Conservation (phyloP, 2,329 filamentous ascomycete species). For the Curvularia lunata region DNA sequence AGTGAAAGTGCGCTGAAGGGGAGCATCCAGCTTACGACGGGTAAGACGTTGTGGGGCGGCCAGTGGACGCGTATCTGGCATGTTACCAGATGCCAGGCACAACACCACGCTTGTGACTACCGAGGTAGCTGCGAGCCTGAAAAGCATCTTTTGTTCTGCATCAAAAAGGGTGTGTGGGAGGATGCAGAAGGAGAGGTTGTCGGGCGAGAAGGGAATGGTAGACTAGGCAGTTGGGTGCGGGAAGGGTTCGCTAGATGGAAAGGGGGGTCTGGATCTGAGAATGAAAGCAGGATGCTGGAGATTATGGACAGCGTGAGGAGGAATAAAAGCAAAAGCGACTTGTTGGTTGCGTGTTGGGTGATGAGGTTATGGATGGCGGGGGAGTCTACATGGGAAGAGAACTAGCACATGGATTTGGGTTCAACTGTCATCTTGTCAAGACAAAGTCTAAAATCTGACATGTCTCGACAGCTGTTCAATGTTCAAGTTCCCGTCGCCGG, state of each 20-base stretch:
- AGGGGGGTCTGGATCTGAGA: background rate
- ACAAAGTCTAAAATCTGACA: background rate
- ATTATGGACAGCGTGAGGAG: slow-evolving; percentile 15
- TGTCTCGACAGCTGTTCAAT: background rate
- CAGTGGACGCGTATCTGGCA: slow-evolving; percentile 31
- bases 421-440: background rate
- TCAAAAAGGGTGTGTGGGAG: slow-evolving; percentile 28
- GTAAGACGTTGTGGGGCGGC: slow-evolving; percentile 23
- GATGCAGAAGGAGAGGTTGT: slow-evolving; percentile 25
- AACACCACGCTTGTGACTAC: slow-evolving; percentile 10
- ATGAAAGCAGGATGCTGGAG: slow-evolving; percentile 14
- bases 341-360: slow-evolving; percentile 37
- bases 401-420: background rate
- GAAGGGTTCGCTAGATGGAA: background rate
- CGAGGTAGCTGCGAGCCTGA: slow-evolving; percentile 24
- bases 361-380: slow-evolving; percentile 31
- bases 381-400: slow-evolving; percentile 25
- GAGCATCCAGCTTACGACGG: slow-evolving; percentile 24
- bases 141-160: slow-evolving; percentile 28
- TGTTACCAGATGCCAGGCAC: slow-evolving; percentile 24
- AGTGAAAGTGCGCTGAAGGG: slow-evolving; percentile 12
- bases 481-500: background rate
- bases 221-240: background rate
- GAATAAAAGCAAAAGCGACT: slow-evolving; percentile 22
- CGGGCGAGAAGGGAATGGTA: slow-evolving; percentile 18